Evolutionary conservation across 129 eudicot species (phyloP), one percentile per base, ranked within the genome.

Genomic region (Centrapalus pauciflorus): DNA sequence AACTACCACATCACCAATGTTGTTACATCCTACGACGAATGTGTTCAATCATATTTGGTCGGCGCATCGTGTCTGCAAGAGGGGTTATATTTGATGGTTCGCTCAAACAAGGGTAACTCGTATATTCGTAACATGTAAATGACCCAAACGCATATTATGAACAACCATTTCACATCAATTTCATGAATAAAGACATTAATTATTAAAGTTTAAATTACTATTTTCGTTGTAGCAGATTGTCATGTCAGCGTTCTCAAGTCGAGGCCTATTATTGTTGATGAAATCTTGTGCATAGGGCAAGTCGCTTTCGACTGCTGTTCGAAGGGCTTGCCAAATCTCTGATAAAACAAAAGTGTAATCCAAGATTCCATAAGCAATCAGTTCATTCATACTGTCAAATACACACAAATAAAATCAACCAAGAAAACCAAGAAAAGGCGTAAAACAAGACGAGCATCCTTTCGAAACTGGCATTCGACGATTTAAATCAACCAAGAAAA

Each of bases 301-400:
- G 24, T 21, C 28, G 5, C 14, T 10, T 29, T 32, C 46, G 19
- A 29, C 46, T 3, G 66, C 66, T n/a, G 28, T 34, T 59, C 48
- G 7, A 59, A 59, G 66, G 7, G 66, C 66, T 2, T 16, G 27
- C 66, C 66, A 59, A 59, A 59, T 59, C 7, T 32, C 66, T 32
- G n/a, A n/a, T n/a, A n/a, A n/a, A n/a, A n/a, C n/a, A n/a, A n/a
- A n/a, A n/a, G n/a, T n/a, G n/a, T n/a, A n/a, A n/a, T n/a, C n/a
- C n/a, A n/a, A 17, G 12, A 45, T 13, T 7, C 52, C 50, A 3
- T 41, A 40, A 10, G 2, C 4, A 40, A 40, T 16, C 46, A 40
- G 0, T 40, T 40, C 46, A 40, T 52, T 52, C 59, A 21, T 16
- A 25, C 24, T 14, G 5, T 17, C 13, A 41, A 41, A 13, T 41